Evolutionary conservation across 805 yeast species (phyloP), one percentile per base, ranked within the genome.

Genomic region (Wickerhamiella lipophila): DNA sequence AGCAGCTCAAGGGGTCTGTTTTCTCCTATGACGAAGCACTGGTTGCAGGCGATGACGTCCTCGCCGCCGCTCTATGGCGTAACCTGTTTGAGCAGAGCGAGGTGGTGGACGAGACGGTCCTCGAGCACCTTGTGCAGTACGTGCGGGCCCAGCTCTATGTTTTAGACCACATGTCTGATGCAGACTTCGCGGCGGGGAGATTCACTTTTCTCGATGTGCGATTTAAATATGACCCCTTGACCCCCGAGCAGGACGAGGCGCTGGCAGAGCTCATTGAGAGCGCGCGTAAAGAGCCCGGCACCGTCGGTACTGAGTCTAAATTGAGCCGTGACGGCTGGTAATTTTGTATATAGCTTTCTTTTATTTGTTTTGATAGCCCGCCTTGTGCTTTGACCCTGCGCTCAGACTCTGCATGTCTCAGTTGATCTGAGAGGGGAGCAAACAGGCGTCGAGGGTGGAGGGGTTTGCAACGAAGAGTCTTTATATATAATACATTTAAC

Each of bases 21-120:
- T 77, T 87, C 58, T 81, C 95, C 1, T 88, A 88, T 60, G 99
- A 92, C 66, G 97, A 92, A 67, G 96, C 89, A 0, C 73, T 92
- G 46, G 76, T 75, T 52, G 76, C 85, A 22, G 83, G 83, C 52
- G 95, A 86, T 64, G 60, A 69, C 1, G 70, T 63, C 6, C 56
- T 69, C 43, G 70, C 69, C 3, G 60, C 68, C 16, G 73, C 73
- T 2, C 52, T 69, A 25, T 69, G 73, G 73, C 79, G 98, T 72
- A 92, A 92, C 63, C 67, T 92, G 52, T 92, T 88, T 67, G 83
- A 83, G 56, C 94, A 92, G 50, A 80, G 83, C 64, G 77, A 78
- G 39, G 78, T 84, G 55, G 78, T 81, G 16, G 95, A 89, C 65
- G 72, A 81, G 64, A 78, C 83, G 50, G 86, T 86, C 53, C 68